Conservation (phyloP, 1,284 basidiomycete genomes). For the Trametes polyzona region DNA sequence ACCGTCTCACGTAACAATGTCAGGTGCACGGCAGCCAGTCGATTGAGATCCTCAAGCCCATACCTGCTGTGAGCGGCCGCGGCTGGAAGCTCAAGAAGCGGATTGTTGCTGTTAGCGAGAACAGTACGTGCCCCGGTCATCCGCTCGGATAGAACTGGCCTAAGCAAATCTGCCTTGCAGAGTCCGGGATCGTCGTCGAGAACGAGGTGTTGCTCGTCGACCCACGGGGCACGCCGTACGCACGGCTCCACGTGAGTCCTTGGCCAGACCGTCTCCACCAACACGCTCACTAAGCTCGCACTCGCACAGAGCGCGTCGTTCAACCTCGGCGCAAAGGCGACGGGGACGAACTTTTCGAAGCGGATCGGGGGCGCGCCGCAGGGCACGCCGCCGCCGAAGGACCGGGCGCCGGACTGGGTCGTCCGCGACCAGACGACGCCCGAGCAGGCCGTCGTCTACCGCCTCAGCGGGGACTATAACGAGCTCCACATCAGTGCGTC, state of each 20-base stretch:
- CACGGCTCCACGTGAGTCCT: conserved; percentile 66
- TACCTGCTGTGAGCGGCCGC: conserved; percentile 66
- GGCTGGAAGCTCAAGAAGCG: conserved; percentile 69
- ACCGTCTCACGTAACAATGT: background rate
- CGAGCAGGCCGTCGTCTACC: conserved; percentile 79
- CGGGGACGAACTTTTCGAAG: conserved; percentile 70
- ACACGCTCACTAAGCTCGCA: too few species aligned
- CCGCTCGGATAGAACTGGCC: background rate
- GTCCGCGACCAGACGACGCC: conserved; percentile 70
- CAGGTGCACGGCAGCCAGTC: conserved; percentile 74
- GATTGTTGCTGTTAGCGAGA: conserved; percentile 72
- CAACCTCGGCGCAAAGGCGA: conserved; percentile 76
- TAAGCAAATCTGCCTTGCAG: conserved; percentile 39
- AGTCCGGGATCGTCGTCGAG: conserved; percentile 78
- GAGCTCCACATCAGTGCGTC: conserved; percentile 77
- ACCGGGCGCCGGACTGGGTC: conserved; percentile 70
- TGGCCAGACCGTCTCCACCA: conserved; percentile 16
- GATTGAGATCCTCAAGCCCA: conserved; percentile 71
- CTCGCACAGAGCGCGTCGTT: conserved; percentile 65
- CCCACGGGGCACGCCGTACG: conserved; percentile 65
- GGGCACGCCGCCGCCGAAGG: conserved; percentile 68
- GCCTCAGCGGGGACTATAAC: conserved; percentile 86
- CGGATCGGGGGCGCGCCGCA: conserved; percentile 68
- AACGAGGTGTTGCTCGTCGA: conserved; percentile 66
- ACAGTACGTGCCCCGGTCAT: conserved; percentile 55